These are phyloP conservation scores for Acer saccharum DNA, from an alignment of 345 rosid genomes.

Conservation along the genomic window DNA sequence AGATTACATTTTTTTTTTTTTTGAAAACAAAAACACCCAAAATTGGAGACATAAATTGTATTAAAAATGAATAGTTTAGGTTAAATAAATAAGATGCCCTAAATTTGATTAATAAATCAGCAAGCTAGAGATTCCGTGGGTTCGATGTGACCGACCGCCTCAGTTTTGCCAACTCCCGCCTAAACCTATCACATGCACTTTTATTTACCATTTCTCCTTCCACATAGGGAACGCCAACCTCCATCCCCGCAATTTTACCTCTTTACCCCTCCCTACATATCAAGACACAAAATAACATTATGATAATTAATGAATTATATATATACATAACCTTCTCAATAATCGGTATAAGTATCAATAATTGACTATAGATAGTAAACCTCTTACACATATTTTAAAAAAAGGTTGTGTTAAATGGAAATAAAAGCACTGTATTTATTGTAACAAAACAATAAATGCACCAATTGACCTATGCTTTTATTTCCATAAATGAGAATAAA, in stretches of 20 bases:
- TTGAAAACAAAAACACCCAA: background rate
- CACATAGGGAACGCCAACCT: background rate
- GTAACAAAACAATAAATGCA: no score
- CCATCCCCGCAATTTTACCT: background rate
- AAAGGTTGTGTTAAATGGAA: no score
- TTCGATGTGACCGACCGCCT: slow-evolving; percentile 30
- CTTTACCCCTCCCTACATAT: background rate
- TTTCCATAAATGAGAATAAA: no score
- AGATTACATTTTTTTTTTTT: background rate
- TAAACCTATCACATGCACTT: slow-evolving; percentile 24
- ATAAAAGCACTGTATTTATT: no score
- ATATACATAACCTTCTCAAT: no score
- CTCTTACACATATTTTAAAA: no score
- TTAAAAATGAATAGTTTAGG: background rate
- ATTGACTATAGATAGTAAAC: no score
- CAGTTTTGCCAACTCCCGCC: slow-evolving; percentile 29
- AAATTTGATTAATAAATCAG: background rate
- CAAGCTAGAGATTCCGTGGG: slow-evolving; percentile 27
- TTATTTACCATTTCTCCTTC: slow-evolving; percentile 23
- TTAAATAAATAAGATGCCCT: background rate
- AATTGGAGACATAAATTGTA: background rate
- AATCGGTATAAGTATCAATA: no score
- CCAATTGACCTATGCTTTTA: no score
- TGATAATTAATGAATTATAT: no score
- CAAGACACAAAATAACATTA: background rate